Conservation (phyloP, 352 stramenopile species). For the Globisporangium sylvaticum region DNA sequence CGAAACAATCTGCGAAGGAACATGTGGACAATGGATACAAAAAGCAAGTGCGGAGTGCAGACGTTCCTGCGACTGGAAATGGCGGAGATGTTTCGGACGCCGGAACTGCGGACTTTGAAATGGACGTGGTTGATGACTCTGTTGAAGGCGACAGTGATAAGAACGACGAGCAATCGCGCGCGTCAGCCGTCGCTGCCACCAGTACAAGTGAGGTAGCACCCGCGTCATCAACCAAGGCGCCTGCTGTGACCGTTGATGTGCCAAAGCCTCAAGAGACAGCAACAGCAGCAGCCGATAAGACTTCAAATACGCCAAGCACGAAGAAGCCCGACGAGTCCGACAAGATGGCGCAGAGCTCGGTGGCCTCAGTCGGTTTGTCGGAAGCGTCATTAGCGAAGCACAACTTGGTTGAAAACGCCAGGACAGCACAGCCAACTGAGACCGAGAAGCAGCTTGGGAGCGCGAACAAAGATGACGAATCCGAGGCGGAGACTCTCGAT, state of each 20-base stretch:
- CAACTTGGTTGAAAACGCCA: not conserved
- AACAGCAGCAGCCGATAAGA: not conserved
- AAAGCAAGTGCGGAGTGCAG: constrained; percentile 4
- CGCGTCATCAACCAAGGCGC: not conserved
- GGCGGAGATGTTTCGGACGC: constrained; percentile 32
- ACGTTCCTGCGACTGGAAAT: constrained; percentile 10
- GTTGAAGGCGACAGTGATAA: constrained; percentile 11
- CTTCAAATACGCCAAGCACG: not conserved
- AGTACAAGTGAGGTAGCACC: not conserved
- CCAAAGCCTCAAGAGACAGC: not conserved
- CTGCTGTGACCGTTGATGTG: not conserved
- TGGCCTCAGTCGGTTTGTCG: not conserved
- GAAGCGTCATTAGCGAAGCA: constrained; percentile 2
- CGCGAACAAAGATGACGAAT: constrained; percentile 3
- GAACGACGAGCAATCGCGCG: not conserved
- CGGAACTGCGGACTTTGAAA: constrained; percentile 35
- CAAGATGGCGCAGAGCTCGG: not conserved
- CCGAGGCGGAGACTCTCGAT: constrained; percentile 14
- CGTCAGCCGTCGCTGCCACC: not conserved
- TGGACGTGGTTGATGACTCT: constrained; percentile 26
- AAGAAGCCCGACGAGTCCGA: not conserved
- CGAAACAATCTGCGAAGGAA: not conserved
- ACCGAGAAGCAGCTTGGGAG: not conserved
- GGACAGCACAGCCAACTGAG: not conserved
- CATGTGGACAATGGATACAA: not conserved